Evolutionary conservation across 768 basidiomycete genomes (phyloP).

Genomic region (Dacryopinax primogenitus): DNA sequence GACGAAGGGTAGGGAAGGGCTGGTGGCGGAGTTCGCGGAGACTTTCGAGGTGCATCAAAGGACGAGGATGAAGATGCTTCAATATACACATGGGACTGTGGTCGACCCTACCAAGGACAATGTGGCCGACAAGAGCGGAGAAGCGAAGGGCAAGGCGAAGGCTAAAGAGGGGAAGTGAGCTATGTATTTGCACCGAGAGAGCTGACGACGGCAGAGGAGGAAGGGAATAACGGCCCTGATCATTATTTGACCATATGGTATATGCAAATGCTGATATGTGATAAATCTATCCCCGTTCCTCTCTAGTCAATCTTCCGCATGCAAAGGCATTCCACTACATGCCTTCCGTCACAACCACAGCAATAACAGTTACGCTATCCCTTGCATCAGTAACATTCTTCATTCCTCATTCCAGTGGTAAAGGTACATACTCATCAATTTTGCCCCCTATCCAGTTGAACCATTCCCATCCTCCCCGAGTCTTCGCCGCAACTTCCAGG

Average conservation of each 20-base stretch:
- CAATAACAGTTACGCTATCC: conserved; percentile 13
- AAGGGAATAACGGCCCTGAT: too few species aligned
- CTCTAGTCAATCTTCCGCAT: background rate
- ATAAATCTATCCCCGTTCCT: background rate
- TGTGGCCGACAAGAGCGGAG: too few species aligned
- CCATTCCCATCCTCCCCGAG: conserved; percentile 9
- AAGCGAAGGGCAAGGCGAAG: too few species aligned
- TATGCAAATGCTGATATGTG: background rate
- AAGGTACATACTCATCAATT: conserved; percentile 14
- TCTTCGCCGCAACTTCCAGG: background rate
- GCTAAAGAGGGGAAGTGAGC: too few species aligned
- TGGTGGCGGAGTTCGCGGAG: background rate
- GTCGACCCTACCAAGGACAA: too few species aligned
- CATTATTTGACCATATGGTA: too few species aligned
- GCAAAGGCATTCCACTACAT: background rate
- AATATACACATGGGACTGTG: too few species aligned
- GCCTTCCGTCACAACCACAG: conserved; percentile 14
- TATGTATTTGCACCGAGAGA: too few species aligned
- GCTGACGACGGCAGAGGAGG: too few species aligned
- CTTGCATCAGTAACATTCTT: background rate
- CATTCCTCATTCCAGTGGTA: background rate
- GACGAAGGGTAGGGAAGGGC: background rate
- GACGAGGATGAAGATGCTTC: too few species aligned
- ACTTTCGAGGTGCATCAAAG: too few species aligned
- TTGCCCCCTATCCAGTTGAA: conserved; percentile 11